A percentile compares a stretch with the other conserved stretches of the same genome.
Evolutionary conservation across 2,329 filamentous ascomycete genomes (phyloP).

Genomic region (Canariomyces notabilis): DNA sequence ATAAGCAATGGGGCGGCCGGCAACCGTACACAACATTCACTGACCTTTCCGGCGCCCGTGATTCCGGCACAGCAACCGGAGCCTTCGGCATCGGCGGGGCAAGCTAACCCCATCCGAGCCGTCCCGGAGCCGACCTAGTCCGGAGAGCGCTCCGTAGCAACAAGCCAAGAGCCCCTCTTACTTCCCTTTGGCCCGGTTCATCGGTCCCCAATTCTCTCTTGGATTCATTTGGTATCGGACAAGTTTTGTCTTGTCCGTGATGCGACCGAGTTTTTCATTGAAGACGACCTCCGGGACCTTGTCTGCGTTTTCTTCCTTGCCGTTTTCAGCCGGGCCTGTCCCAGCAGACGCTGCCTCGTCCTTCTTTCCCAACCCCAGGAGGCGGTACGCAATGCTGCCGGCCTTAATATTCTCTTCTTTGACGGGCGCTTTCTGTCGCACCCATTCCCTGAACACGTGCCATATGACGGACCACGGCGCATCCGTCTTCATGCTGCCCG

Average conservation of each 20-base stretch:
- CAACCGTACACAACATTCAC: too few relatives aligned
- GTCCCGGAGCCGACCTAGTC: too few relatives aligned
- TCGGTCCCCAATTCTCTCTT: constrained; percentile 87
- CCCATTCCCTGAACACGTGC: constrained; percentile 92
- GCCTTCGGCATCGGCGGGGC: too few relatives aligned
- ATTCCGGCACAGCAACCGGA: too few relatives aligned
- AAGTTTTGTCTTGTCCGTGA: constrained; percentile 61
- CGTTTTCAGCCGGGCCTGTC: constrained; percentile 7
- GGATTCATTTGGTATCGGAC: constrained; percentile 90
- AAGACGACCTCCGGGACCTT: constrained; percentile 51
- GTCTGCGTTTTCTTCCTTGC: constrained; percentile 24
- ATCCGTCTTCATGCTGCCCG: constrained; percentile 88
- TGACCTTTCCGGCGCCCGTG: too few relatives aligned
- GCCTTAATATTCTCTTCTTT: constrained; percentile 66
- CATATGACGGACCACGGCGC: constrained; percentile 87
- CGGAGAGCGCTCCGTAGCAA: too few relatives aligned
- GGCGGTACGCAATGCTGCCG: constrained; percentile 64
- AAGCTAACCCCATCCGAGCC: too few relatives aligned
- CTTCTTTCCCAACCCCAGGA: constrained; percentile 49
- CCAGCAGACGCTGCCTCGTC: constrained; percentile 27
- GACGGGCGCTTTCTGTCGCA: constrained; percentile 71
- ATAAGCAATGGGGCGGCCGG: neutral
- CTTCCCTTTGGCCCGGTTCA: constrained; percentile 54
- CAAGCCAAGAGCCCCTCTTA: constrained; percentile 46
- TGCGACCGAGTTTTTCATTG: constrained; percentile 71